Evolutionary conservation across 2,329 filamentous ascomycete species (phyloP).

Genomic region (Aspergillus pseudoviridinutans): DNA sequence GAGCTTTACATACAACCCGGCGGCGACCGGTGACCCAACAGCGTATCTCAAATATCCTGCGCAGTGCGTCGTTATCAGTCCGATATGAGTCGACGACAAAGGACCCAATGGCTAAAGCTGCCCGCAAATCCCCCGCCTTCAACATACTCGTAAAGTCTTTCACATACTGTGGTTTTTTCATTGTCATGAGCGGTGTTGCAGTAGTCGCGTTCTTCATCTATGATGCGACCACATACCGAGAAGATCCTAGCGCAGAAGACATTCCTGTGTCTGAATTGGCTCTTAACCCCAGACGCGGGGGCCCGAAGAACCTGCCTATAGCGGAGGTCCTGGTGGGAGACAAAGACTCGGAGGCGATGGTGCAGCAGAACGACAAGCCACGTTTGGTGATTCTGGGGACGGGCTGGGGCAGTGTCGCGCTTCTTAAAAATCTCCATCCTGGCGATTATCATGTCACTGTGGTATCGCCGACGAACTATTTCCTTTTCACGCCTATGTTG

Average conservation of each 20-base stretch:
- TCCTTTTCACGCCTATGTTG: constrained; percentile 96
- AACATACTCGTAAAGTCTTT: constrained; percentile 65
- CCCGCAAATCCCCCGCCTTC: constrained; percentile 30
- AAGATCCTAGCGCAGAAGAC: constrained; percentile 63
- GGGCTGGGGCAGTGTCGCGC: constrained; percentile 89
- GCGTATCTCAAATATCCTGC: constrained; percentile 18
- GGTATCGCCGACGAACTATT: constrained; percentile 92
- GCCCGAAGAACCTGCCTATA: constrained; percentile 93
- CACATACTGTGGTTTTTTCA: constrained; percentile 69
- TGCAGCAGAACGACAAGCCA: constrained; percentile 77
- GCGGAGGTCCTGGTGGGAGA: constrained; percentile 85
- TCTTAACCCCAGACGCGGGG: constrained; percentile 73
- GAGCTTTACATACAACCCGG: constrained; percentile 19
- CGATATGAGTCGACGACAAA: constrained; percentile 31
- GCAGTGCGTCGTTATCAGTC: constrained; percentile 21
- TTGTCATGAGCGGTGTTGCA: constrained; percentile 64
- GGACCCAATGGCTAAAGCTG: constrained; percentile 15
- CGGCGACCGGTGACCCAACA: constrained; percentile 21
- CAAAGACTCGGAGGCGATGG: constrained; percentile 69
- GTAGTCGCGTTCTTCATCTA: constrained; percentile 87
- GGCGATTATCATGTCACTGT: constrained; percentile 96
- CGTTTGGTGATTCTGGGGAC: constrained; percentile 88
- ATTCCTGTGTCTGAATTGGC: constrained; percentile 82
- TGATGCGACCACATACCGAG: constrained; percentile 85
- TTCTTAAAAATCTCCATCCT: constrained; percentile 84